phyloP scores from a whole-genome alignment of 345 rosid genomes.

The Gossypium herbaceum region DNA sequence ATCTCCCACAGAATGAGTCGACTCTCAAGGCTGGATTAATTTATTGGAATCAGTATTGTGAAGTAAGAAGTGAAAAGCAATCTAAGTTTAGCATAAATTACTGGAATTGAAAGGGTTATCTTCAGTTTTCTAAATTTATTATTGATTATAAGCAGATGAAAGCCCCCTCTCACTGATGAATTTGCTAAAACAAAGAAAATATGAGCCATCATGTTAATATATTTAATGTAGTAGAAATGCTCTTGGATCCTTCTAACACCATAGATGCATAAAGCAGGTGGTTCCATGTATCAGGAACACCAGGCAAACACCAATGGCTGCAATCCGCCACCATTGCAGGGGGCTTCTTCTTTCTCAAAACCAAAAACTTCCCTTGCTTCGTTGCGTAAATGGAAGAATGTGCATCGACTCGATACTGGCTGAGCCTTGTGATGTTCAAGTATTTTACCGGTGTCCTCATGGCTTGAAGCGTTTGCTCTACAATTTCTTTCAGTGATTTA shows the following conservation, averaged over 20 bases:
- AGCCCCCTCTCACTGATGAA: neutral
- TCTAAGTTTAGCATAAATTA: neutral
- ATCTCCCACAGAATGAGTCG: neutral
- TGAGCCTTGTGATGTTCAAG: constrained; percentile 43
- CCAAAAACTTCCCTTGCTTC: neutral
- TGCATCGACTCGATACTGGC: constrained; percentile 37
- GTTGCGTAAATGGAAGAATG: constrained; percentile 44
- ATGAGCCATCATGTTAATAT: neutral
- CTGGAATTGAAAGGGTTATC: neutral
- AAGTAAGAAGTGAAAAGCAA: neutral
- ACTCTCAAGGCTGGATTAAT: neutral
- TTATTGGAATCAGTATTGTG: neutral
- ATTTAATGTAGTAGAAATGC: neutral
- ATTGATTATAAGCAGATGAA: neutral
- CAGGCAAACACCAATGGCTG: constrained; percentile 68
- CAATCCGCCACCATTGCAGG: constrained; percentile 36
- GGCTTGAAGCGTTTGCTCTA: constrained; percentile 23
- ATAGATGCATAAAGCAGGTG: constrained; percentile 37
- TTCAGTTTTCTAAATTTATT: neutral
- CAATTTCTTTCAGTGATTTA: constrained; percentile 17
- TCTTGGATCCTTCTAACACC: constrained; percentile 15
- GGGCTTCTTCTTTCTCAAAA: constrained; percentile 9
- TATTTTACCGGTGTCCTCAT: constrained; percentile 36
- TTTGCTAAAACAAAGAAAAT: neutral
- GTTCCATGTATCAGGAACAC: constrained; percentile 63